A percentile compares a stretch with the other conserved stretches of the same genome.
Evolutionary conservation across 805 yeast species (phyloP).

Genomic region (Candida tibetensis): DNA sequence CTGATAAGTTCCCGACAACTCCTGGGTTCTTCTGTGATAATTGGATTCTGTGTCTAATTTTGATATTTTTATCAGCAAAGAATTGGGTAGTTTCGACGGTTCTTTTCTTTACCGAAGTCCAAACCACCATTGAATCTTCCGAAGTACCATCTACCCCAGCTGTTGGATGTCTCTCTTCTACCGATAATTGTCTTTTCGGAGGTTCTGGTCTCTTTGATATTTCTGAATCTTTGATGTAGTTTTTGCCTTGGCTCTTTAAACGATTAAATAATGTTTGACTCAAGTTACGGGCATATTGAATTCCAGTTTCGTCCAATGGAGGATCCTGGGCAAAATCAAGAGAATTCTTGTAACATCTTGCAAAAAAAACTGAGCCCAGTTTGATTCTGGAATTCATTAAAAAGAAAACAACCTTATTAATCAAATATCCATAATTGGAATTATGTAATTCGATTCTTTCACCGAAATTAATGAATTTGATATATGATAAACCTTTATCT

Average conservation of each 20-base stretch:
- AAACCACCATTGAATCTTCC: conserved; percentile 70
- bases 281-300: conserved; percentile 61
- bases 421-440: conserved; percentile 82
- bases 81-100: conserved; percentile 76
- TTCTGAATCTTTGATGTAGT: conserved; percentile 20
- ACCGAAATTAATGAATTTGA: conserved; percentile 89
- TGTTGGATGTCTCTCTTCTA: conserved; percentile 41
- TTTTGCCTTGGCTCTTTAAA: conserved; percentile 34
- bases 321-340: conserved; percentile 73
- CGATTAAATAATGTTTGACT: conserved; percentile 51
- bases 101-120: conserved; percentile 90
- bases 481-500: conserved; percentile 57
- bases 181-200: conserved; percentile 20
- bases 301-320: conserved; percentile 72
- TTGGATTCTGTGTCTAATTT: conserved; percentile 74
- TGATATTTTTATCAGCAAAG: conserved; percentile 61
- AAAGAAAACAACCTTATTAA: conserved; percentile 87
- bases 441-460: conserved; percentile 76
- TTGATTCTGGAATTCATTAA: conserved; percentile 88
- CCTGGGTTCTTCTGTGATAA: conserved; percentile 90
- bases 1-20: conserved; percentile 66
- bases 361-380: conserved; percentile 88
- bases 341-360: conserved; percentile 65
- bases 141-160: conserved; percentile 56
- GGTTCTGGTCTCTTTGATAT: conserved; percentile 3